Evolutionary conservation across 176 grass and related monocot genomes (phyloP).

Genomic region (Aegilops longissima): DNA sequence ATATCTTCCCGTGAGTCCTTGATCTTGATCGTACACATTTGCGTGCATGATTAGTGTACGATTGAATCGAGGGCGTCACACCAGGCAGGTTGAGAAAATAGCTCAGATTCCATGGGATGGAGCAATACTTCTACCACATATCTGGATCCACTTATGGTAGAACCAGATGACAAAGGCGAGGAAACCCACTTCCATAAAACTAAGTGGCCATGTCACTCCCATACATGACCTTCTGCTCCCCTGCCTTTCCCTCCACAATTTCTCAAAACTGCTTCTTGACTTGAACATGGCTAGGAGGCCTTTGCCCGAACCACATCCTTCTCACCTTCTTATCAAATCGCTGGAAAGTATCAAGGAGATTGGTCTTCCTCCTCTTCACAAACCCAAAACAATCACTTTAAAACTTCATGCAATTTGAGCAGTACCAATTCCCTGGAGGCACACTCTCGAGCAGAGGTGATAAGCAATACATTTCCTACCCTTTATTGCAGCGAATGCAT

Average conservation of each 20-base stretch:
- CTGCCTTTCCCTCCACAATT: constrained; percentile 84
- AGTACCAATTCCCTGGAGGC: constrained; percentile 82
- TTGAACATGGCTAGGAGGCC: constrained; percentile 48
- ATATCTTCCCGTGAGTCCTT: no score
- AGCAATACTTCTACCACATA: no score
- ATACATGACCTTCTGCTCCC: constrained; percentile 85
- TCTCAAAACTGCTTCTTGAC: constrained; percentile 91
- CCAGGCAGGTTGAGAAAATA: no score
- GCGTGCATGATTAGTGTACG: no score
- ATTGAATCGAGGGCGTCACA: no score
- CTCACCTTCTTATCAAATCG: constrained; percentile 60
- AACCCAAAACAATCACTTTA: constrained; percentile 79
- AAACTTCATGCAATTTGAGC: constrained; percentile 74
- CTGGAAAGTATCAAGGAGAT: constrained; percentile 54
- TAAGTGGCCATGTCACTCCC: constrained; percentile 90
- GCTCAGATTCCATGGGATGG: no score
- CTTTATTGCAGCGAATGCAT: constrained; percentile 61
- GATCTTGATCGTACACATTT: no score
- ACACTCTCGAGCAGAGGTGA: constrained; percentile 62
- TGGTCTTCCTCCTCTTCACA: constrained; percentile 57
- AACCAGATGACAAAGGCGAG: no score
- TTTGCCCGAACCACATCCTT: constrained; percentile 80
- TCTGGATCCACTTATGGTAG: no score
- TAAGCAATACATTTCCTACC: constrained; percentile 77
- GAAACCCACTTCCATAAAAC: no score